phyloP scores from a whole-genome alignment of 164 flowering plant species.

The Vitis rupestris region DNA sequence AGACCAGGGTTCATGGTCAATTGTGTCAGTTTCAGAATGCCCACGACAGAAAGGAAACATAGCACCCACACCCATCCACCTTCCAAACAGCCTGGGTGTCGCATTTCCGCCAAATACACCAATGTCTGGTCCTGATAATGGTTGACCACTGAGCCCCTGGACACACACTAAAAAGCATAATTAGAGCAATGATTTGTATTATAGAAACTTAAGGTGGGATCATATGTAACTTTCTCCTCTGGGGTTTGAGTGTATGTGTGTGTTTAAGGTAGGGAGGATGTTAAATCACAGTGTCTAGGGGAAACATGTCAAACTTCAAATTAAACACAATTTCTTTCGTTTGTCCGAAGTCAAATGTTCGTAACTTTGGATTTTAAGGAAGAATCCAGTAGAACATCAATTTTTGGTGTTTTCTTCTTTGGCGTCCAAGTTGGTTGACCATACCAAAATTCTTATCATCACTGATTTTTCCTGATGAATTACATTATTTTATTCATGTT shows the following conservation, averaged over 20 bases:
- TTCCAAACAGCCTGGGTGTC: conserved; percentile 77
- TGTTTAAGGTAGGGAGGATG: too few species aligned
- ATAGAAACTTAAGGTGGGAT: background rate
- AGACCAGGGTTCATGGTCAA: conserved; percentile 95
- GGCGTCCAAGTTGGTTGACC: too few species aligned
- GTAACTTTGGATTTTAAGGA: too few species aligned
- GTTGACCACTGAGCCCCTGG: conserved; percentile 94
- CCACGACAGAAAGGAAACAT: conserved; percentile 83
- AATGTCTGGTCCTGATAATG: conserved; percentile 86
- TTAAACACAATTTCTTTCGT: too few species aligned
- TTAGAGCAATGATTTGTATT: background rate
- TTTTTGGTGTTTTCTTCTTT: too few species aligned
- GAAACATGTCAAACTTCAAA: too few species aligned
- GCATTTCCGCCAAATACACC: conserved; percentile 93
- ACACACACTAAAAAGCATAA: conserved; percentile 3
- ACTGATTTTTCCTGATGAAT: too few species aligned
- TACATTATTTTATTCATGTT: too few species aligned
- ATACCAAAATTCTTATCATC: too few species aligned
- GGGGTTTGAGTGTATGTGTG: background rate
- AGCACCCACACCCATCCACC: conserved; percentile 89
- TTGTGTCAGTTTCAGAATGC: conserved; percentile 62
- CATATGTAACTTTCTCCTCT: background rate
- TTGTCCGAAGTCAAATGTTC: too few species aligned
- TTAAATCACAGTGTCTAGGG: too few species aligned
- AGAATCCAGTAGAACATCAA: too few species aligned